These are phyloP conservation scores for Sordariomycetes sp. DNA, from an alignment of 2,329 filamentous ascomycete species.

Conservation along the genomic window DNA sequence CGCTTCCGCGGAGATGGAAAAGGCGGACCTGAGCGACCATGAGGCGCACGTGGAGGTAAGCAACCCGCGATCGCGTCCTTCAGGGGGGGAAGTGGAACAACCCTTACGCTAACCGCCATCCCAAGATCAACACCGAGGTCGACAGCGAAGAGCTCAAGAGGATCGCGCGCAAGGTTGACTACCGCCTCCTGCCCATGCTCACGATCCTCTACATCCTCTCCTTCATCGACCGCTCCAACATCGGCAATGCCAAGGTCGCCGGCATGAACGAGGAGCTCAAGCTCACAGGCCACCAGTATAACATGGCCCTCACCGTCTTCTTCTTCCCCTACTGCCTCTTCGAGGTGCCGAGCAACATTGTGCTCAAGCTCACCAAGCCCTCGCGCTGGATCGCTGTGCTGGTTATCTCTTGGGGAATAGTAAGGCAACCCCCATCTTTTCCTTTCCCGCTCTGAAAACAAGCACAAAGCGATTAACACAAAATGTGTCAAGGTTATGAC, in stretches of 20 bases:
- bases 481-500: background rate
- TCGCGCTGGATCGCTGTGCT: constrained; percentile 7
- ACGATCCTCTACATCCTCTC: constrained; percentile 38
- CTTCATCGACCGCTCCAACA: constrained; percentile 55
- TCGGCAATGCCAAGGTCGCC: constrained; percentile 55
- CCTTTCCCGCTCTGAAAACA: constrained; percentile 30
- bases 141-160: background rate
- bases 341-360: background rate
- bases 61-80: no score
- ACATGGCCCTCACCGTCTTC: constrained; percentile 35
- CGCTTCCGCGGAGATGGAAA: no score
- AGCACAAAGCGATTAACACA: constrained; percentile 29
- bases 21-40: no score
- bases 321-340: constrained; percentile 29
- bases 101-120: no score
- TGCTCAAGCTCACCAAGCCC: background rate
- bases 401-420: constrained; percentile 22
- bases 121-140: background rate
- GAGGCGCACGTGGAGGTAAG: no score
- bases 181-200: constrained; percentile 25
- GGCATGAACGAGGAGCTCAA: constrained; percentile 48
- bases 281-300: constrained; percentile 44
- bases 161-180: constrained; percentile 17
- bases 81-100: no score
- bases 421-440: constrained; percentile 54